Evolutionary conservation across 1,284 basidiomycete genomes (phyloP).

Genomic region (Trichosporon sp.): DNA sequence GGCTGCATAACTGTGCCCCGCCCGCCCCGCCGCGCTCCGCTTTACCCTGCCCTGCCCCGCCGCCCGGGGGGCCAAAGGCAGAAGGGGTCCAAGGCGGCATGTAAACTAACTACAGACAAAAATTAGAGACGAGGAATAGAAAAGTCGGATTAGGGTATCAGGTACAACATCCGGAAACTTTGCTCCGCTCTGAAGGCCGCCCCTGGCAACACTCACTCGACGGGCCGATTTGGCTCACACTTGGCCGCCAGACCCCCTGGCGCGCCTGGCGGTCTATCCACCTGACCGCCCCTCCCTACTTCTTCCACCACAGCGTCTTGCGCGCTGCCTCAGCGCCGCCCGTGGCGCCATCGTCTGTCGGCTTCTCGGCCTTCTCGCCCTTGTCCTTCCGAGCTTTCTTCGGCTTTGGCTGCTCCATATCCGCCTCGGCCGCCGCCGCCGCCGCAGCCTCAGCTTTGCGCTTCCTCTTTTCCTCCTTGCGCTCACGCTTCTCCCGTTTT

Average conservation of each 20-base stretch:
- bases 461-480: not conserved
- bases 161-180: not conserved
- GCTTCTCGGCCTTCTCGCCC: not conserved
- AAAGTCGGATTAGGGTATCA: too few relatives aligned
- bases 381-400: not conserved
- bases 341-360: not conserved
- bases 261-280: too few relatives aligned
- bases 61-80: too few relatives aligned
- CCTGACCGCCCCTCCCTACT: not conserved
- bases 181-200: not conserved
- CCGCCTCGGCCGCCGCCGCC: not conserved
- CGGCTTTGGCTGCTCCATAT: not conserved
- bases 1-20: too few relatives aligned
- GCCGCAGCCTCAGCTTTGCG: not conserved
- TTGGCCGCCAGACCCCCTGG: too few relatives aligned
- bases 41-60: too few relatives aligned
- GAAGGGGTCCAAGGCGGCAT: too few relatives aligned
- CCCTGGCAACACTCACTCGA: too few relatives aligned
- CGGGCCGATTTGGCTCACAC: too few relatives aligned
- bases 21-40: too few relatives aligned
- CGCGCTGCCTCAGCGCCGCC: not conserved
- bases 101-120: not conserved
- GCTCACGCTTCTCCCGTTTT: not conserved
- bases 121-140: too few relatives aligned
- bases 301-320: constrained; percentile 1